Evolutionary conservation across 345 rosid genomes (phyloP).

Genomic region (Gossypium mustelinum): DNA sequence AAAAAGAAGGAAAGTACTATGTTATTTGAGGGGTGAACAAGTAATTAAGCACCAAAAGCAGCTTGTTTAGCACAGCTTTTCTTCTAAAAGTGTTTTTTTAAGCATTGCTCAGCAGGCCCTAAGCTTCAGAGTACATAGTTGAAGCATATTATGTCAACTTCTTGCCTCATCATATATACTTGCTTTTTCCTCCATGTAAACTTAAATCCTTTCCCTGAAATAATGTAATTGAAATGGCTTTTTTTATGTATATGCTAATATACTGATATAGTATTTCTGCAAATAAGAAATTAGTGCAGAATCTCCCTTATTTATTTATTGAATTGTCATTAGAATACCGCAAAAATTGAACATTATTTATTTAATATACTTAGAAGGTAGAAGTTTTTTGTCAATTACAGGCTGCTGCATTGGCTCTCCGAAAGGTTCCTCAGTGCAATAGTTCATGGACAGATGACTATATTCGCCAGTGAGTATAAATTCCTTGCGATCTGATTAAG

Average conservation of each 20-base stretch:
- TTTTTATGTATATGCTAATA: background rate
- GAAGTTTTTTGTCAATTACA: slow-evolving; percentile 25
- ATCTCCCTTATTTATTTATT: background rate
- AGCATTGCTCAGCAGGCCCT: no score
- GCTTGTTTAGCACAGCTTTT: no score
- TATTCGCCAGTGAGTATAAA: slow-evolving; percentile 81
- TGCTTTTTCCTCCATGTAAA: background rate
- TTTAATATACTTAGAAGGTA: background rate
- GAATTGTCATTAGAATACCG: slow-evolving; percentile 2
- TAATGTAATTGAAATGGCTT: background rate
- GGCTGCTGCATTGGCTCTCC: slow-evolving; percentile 98
- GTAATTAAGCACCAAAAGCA: no score
- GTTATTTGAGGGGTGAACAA: no score
- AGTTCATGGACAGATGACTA: slow-evolving; percentile 95
- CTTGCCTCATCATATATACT: background rate
- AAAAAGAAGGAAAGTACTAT: no score
- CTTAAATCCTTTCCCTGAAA: background rate
- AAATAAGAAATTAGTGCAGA: background rate
- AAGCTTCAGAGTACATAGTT: background rate
- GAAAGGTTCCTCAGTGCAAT: slow-evolving; percentile 92
- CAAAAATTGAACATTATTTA: background rate
- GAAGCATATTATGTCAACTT: background rate
- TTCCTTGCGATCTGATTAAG: background rate
- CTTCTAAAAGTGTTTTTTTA: no score
- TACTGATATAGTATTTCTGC: background rate